These are phyloP conservation scores for Porphyra umbilicalis DNA, from an alignment of 31 red algal species.

Conservation along the genomic window DNA sequence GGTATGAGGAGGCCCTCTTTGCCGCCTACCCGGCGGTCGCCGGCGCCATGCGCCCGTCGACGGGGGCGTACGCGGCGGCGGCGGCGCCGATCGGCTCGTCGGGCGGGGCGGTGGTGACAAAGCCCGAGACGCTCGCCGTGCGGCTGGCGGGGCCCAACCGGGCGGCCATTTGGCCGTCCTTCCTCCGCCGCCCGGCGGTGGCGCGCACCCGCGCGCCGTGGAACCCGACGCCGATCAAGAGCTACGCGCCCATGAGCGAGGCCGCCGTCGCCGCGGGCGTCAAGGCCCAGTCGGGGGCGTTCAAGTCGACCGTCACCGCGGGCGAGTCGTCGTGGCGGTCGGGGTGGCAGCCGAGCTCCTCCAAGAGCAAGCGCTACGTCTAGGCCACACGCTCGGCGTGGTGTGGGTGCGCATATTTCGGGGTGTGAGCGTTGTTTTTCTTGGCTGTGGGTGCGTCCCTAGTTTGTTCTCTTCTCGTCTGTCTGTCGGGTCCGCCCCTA, in stretches of 20 bases:
- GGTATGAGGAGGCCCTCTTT: constrained; percentile 43
- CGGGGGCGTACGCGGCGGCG: constrained; percentile 31
- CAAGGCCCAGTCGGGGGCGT: neutral
- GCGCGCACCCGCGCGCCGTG: constrained; percentile 11
- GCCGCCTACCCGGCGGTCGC: constrained; percentile 42
- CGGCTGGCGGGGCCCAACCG: constrained; percentile 11
- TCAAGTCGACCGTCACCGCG: neutral
- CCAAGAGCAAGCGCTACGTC: neutral
- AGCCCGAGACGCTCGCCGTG: constrained; percentile 7
- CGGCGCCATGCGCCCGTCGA: constrained; percentile 20
- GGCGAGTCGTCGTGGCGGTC: constrained; percentile 19
- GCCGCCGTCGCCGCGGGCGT: constrained; percentile 23
- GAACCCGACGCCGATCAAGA: constrained; percentile 9
- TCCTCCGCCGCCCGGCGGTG: constrained; percentile 18
- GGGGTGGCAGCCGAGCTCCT: constrained; percentile 27
- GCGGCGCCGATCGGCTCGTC: constrained; percentile 2
- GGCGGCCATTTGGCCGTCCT: constrained; percentile 18
- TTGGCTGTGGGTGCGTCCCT: no score
- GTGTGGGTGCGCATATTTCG: neutral
- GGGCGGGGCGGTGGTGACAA: constrained; percentile 3
- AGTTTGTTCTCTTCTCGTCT: no score
- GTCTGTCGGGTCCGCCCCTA: neutral
- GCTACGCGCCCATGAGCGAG: constrained; percentile 29
- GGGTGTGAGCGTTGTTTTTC: no score
- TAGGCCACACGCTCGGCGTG: neutral